Evolutionary conservation across 345 rosid species (phyloP).

Genomic region (Brassica nigra): DNA sequence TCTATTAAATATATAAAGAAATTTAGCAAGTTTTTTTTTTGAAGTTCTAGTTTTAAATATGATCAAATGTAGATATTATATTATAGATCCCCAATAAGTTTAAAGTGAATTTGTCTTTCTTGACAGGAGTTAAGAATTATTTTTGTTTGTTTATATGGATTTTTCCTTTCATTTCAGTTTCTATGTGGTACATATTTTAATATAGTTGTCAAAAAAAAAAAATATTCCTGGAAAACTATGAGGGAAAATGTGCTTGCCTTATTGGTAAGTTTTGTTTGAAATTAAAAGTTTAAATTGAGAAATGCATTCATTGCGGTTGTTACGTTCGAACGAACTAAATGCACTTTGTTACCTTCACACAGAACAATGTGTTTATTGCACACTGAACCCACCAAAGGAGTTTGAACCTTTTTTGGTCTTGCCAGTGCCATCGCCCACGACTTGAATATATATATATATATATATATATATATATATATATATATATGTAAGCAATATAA

Average conservation of each 20-base stretch:
- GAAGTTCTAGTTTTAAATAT: constrained; percentile 5
- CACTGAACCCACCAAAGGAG: constrained; percentile 17
- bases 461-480: neutral
- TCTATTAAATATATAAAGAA: neutral
- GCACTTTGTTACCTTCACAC: constrained; percentile 21
- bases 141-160: neutral
- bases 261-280: neutral
- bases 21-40: constrained; percentile 15
- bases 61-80: constrained; percentile 34
- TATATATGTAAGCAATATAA: neutral
- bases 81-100: constrained; percentile 18
- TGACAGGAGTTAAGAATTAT: neutral
- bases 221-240: neutral
- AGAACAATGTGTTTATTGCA: constrained; percentile 24
- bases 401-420: constrained; percentile 5
- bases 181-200: neutral
- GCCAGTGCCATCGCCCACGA: neutral
- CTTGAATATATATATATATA: constrained; percentile 1
- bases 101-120: neutral
- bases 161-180: neutral
- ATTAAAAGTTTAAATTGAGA: neutral
- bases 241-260: neutral
- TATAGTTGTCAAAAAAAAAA: neutral
- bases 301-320: constrained; percentile 21
- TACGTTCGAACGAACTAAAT: constrained; percentile 17